phyloP scores from a whole-genome alignment of 148 eudicot species.

The Fallopia convolvulus region DNA sequence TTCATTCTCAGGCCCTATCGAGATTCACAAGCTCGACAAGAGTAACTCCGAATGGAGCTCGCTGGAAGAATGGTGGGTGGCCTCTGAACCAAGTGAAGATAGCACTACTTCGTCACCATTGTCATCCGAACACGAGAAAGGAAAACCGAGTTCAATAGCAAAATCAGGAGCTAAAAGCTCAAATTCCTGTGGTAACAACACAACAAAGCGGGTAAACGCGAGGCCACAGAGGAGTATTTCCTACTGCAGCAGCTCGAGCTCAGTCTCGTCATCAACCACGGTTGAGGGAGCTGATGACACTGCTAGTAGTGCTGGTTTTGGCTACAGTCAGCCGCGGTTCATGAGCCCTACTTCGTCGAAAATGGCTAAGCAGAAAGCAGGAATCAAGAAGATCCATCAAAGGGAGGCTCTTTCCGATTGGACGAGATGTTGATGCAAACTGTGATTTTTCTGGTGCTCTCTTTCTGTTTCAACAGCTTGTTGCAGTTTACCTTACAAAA shows the following conservation, averaged over 20 bases:
- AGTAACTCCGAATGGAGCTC: slow-evolving; percentile 32
- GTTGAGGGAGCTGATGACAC: slow-evolving; percentile 31
- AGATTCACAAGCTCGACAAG: background rate
- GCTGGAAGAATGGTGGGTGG: slow-evolving; percentile 72
- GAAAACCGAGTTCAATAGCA: background rate
- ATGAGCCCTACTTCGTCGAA: slow-evolving; percentile 72
- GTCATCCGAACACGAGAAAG: background rate
- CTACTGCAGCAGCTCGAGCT: slow-evolving; percentile 11
- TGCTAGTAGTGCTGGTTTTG: background rate
- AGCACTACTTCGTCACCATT: slow-evolving; percentile 9
- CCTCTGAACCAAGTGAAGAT: slow-evolving; percentile 66
- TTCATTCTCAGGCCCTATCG: slow-evolving; percentile 2
- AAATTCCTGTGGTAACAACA: background rate
- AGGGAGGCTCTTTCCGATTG: slow-evolving; percentile 1
- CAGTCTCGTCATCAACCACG: slow-evolving; percentile 27
- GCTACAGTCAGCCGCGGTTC: slow-evolving; percentile 43
- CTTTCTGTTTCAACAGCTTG: slow-evolving; percentile 4
- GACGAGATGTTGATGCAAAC: background rate
- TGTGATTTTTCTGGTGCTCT: background rate
- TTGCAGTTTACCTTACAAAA: background rate
- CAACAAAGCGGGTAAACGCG: background rate
- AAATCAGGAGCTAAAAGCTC: background rate
- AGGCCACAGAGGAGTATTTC: slow-evolving; percentile 1
- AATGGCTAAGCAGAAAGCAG: slow-evolving; percentile 55
- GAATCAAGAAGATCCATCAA: background rate